Evolutionary conservation across 176 grass and related monocot genomes (phyloP).

Genomic region (Eleusine coracana): DNA sequence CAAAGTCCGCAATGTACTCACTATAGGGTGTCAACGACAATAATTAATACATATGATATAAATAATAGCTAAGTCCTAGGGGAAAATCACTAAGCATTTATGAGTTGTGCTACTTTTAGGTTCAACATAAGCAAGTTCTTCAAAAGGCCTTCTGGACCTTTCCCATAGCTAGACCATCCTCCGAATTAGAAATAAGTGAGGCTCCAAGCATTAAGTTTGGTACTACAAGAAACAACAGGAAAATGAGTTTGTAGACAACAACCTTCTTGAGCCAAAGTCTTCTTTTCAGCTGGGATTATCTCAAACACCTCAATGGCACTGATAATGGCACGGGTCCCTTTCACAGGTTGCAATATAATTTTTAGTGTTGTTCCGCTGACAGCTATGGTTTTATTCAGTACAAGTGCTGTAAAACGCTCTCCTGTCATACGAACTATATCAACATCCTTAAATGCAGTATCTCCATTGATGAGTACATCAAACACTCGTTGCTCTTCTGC

Average conservation of each 20-base stretch:
- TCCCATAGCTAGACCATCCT: conserved; percentile 14
- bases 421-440: conserved; percentile 82
- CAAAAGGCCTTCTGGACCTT: neutral
- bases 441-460: conserved; percentile 71
- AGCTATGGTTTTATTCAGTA: conserved; percentile 79
- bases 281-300: conserved; percentile 79
- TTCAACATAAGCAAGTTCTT: conserved; percentile 17
- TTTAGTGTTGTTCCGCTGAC: conserved; percentile 74
- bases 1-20: conserved; percentile 60
- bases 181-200: neutral
- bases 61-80: conserved; percentile 1
- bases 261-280: conserved; percentile 82
- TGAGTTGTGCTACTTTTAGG: neutral
- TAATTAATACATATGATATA: conserved; percentile 30
- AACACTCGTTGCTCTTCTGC: conserved; percentile 80
- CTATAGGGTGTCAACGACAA: conserved; percentile 47
- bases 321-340: conserved; percentile 66
- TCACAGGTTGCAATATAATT: conserved; percentile 65
- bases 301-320: conserved; percentile 94
- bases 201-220: conserved; percentile 16
- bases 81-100: neutral
- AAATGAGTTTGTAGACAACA: conserved; percentile 17
- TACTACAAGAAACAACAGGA: conserved; percentile 21
- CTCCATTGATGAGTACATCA: conserved; percentile 85
- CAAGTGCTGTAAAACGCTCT: conserved; percentile 83